Conservation (phyloP, 805 yeast species). For the Barnettozyma pratensis region DNA sequence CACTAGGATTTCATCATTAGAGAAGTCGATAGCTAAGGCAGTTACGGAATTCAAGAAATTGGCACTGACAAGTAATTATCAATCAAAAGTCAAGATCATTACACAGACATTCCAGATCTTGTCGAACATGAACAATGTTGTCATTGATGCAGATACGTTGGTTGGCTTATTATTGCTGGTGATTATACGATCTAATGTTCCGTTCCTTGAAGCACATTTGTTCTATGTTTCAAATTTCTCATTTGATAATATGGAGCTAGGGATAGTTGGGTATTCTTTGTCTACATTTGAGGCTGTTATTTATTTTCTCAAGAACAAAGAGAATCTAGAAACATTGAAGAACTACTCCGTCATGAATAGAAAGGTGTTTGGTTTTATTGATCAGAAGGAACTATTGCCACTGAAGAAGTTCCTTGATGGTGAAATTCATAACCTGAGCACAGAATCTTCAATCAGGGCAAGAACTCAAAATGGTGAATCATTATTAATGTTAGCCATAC, state of each 20-base stretch:
- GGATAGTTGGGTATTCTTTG: constrained; percentile 68
- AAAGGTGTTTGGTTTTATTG: constrained; percentile 49
- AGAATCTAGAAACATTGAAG: constrained; percentile 33
- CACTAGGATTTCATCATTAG: constrained; percentile 27
- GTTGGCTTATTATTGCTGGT: constrained; percentile 70
- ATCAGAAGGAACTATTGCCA: constrained; percentile 24
- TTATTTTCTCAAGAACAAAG: constrained; percentile 46
- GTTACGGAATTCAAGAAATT: constrained; percentile 46
- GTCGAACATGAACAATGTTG: constrained; percentile 31
- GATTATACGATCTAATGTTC: constrained; percentile 55
- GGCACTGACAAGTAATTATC: constrained; percentile 39
- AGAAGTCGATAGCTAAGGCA: constrained; percentile 46
- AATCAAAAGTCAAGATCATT: constrained; percentile 43
- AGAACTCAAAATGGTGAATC: constrained; percentile 65
- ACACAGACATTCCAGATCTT: constrained; percentile 47
- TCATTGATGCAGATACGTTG: constrained; percentile 77
- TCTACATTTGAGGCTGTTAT: constrained; percentile 83
- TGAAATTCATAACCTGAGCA: constrained; percentile 14
- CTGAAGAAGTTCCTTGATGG: constrained; percentile 25
- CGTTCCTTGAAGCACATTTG: constrained; percentile 56
- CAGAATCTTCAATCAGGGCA: constrained; percentile 28
- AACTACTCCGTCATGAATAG: constrained; percentile 42
- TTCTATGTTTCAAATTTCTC: constrained; percentile 62
- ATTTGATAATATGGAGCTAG: constrained; percentile 42
- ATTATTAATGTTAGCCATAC: constrained; percentile 56